Conservation (phyloP, 768 basidiomycete species). For the Sutorius australiensis region DNA sequence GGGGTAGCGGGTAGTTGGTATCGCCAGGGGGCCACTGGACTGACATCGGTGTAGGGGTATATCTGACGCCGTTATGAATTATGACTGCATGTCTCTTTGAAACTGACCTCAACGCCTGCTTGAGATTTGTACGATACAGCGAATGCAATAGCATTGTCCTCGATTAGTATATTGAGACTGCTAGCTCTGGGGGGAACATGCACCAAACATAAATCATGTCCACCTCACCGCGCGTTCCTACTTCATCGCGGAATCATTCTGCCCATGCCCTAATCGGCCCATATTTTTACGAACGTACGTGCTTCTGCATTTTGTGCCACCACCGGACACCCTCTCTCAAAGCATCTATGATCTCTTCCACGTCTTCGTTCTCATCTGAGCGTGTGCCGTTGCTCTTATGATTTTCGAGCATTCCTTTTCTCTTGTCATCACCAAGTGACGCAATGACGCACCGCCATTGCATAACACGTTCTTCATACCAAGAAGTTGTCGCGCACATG, state of each 20-base stretch:
- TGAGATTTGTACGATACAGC: too few species aligned
- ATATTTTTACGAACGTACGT: too few species aligned
- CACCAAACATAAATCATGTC: too few species aligned
- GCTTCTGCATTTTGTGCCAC: constrained; percentile 4
- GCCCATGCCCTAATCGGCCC: too few species aligned
- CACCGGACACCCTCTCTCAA: background rate
- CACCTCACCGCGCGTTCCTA: too few species aligned
- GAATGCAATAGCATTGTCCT: too few species aligned
- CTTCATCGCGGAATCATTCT: too few species aligned
- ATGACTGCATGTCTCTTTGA: too few species aligned
- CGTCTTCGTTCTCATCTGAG: constrained; percentile 1
- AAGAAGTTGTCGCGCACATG: constrained; percentile 47
- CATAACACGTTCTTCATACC: constrained; percentile 42
- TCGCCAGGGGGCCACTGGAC: background rate
- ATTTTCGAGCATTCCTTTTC: background rate
- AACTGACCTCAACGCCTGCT: too few species aligned
- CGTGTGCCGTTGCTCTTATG: background rate
- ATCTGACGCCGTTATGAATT: background rate
- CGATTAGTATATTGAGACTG: too few species aligned
- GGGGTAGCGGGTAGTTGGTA: background rate
- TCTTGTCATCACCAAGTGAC: constrained; percentile 16
- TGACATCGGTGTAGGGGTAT: constrained; percentile 12
- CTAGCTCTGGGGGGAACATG: too few species aligned
- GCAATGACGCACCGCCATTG: constrained; percentile 36
- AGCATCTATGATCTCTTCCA: constrained; percentile 10